phyloP scores from a whole-genome alignment of 2,329 filamentous ascomycete species.

The Phaeosphaeria sp. region DNA sequence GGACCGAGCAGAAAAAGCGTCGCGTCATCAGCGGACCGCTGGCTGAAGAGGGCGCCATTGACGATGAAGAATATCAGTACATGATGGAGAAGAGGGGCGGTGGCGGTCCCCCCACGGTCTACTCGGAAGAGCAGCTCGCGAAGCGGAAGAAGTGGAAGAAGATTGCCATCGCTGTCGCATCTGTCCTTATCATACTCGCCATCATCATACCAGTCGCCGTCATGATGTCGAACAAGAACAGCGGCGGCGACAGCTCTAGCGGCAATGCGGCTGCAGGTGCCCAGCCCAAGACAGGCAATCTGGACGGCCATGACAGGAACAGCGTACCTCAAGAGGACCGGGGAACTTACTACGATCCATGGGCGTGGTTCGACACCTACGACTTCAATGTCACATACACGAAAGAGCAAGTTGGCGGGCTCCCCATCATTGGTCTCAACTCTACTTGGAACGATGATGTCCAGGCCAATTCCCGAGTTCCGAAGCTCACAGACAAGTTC shows the following conservation, averaged over 20 bases:
- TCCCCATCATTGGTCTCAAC: constrained; percentile 91
- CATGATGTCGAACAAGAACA: constrained; percentile 54
- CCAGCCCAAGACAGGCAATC: constrained; percentile 53
- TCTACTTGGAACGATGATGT: constrained; percentile 84
- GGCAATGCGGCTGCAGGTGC: constrained; percentile 24
- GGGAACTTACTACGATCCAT: constrained; percentile 84
- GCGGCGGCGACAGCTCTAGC: constrained; percentile 31
- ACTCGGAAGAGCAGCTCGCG: constrained; percentile 49
- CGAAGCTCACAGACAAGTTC: constrained; percentile 77
- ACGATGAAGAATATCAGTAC: constrained; percentile 50
- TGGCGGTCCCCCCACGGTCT: constrained; percentile 40
- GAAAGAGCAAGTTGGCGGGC: constrained; percentile 77
- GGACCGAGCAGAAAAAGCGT: constrained; percentile 42
- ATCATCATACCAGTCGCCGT: constrained; percentile 58
- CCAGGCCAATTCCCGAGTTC: constrained; percentile 79
- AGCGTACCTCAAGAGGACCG: constrained; percentile 64
- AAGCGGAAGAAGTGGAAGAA: constrained; percentile 58
- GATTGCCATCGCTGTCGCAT: constrained; percentile 53
- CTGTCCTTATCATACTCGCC: constrained; percentile 50
- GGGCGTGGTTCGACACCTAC: constrained; percentile 85
- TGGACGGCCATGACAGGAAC: constrained; percentile 52
- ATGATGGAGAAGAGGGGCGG: constrained; percentile 52
- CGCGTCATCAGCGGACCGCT: constrained; percentile 56
- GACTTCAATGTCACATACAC: constrained; percentile 98
- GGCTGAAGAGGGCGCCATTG: constrained; percentile 53